Percentiles rank a stretch among this genome's conserved stretches.
These are phyloP conservation scores for Penicillium sp. DNA, from an alignment of 2,329 filamentous ascomycete genomes.

Conservation along the genomic window DNA sequence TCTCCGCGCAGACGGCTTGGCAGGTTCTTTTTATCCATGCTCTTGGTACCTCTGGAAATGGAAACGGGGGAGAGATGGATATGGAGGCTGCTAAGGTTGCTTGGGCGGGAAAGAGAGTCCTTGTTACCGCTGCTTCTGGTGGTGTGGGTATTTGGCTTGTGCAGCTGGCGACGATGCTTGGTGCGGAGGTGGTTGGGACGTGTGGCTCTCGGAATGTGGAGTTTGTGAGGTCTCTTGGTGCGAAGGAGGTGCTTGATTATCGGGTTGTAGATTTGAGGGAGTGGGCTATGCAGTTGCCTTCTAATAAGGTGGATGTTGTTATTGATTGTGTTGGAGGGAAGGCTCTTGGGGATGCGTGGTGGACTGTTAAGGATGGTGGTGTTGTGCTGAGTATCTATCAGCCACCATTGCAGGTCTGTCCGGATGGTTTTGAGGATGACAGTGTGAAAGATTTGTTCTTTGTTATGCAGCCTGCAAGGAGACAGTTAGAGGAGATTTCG, in stretches of 20 bases:
- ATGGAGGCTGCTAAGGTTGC: neutral
- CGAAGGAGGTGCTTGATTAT: slow-evolving; percentile 44
- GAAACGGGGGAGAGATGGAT: slow-evolving; percentile 19
- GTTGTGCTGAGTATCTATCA: slow-evolving; percentile 42
- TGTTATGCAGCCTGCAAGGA: slow-evolving; percentile 40
- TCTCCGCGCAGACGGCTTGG: slow-evolving; percentile 45
- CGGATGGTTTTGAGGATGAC: slow-evolving; percentile 22
- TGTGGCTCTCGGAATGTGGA: slow-evolving; percentile 39
- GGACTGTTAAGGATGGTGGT: slow-evolving; percentile 37
- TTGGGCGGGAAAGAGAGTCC: slow-evolving; percentile 38
- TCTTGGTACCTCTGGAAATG: slow-evolving; percentile 13
- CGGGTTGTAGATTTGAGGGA: slow-evolving; percentile 5
- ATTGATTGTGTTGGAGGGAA: slow-evolving; percentile 46
- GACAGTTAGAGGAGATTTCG: slow-evolving; percentile 39
- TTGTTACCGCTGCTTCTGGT: slow-evolving; percentile 47
- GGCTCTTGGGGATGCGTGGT: slow-evolving; percentile 45
- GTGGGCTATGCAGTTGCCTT: slow-evolving; percentile 12
- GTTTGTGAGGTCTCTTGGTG: slow-evolving; percentile 42
- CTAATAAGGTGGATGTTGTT: slow-evolving; percentile 42
- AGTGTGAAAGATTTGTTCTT: slow-evolving; percentile 41
- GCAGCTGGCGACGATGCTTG: slow-evolving; percentile 28
- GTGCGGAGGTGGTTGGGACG: slow-evolving; percentile 42
- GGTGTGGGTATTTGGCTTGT: slow-evolving; percentile 46
- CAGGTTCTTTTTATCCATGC: slow-evolving; percentile 45
- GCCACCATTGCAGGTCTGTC: slow-evolving; percentile 33